Percentiles rank a stretch among this genome's conserved stretches.
These are phyloP conservation scores for Apiotrichum gamsii DNA, from an alignment of 1,284 basidiomycete genomes.

Conservation along the genomic window DNA sequence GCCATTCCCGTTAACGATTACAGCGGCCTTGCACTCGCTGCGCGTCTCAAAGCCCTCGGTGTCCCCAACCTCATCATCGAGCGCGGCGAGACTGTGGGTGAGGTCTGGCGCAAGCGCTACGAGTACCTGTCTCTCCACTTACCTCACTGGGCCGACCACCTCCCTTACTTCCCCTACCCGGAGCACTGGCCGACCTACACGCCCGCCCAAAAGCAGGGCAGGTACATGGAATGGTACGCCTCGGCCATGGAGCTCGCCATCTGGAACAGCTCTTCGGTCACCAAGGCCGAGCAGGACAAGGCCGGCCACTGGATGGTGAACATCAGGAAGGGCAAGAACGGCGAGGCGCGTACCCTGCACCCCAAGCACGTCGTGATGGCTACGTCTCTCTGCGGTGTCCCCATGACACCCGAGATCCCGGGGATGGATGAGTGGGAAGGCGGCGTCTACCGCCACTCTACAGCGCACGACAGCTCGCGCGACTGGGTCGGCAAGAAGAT, in stretches of 20 bases:
- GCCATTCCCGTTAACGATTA: too few relatives aligned
- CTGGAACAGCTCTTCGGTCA: constrained; percentile 50
- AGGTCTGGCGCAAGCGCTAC: constrained; percentile 52
- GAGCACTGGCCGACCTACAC: constrained; percentile 57
- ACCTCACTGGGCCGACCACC: constrained; percentile 50
- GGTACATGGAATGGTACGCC: constrained; percentile 37
- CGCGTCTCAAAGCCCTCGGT: constrained; percentile 46
- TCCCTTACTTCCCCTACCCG: constrained; percentile 51
- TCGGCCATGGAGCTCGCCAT: constrained; percentile 32
- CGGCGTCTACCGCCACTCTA: constrained; percentile 54
- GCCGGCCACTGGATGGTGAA: constrained; percentile 54
- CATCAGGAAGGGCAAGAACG: constrained; percentile 48
- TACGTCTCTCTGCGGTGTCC: constrained; percentile 25
- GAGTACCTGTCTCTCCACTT: constrained; percentile 59
- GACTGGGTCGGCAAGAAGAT: constrained; percentile 57
- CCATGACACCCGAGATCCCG: constrained; percentile 18
- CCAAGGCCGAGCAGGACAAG: constrained; percentile 48
- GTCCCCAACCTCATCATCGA: constrained; percentile 45
- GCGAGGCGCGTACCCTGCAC: constrained; percentile 49
- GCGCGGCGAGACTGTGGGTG: constrained; percentile 41
- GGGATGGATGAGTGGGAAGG: constrained; percentile 51
- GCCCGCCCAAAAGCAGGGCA: constrained; percentile 49
- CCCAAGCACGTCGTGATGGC: constrained; percentile 45
- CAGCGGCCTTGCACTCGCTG: constrained; percentile 43
- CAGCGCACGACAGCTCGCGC: constrained; percentile 50